These are phyloP conservation scores for Sodiomyces alkalinus DNA, from an alignment of 2,329 filamentous ascomycete species.

Conservation along the genomic window DNA sequence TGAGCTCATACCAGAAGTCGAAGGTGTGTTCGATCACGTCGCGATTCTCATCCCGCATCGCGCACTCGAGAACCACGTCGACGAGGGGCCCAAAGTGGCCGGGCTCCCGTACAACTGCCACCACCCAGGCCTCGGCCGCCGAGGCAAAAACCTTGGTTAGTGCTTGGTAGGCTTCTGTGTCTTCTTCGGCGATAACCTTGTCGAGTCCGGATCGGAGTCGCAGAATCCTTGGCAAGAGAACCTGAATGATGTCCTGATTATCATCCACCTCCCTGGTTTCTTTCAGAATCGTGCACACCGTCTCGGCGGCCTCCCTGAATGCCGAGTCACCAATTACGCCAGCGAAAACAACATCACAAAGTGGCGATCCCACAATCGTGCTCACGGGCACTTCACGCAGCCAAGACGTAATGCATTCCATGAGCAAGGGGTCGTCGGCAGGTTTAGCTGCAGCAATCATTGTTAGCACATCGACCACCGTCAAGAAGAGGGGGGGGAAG, in stretches of 20 bases:
- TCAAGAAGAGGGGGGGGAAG: slow-evolving; percentile 7
- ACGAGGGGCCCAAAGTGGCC: slow-evolving; percentile 70
- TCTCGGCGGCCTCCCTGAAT: slow-evolving; percentile 81
- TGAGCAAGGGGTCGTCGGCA: slow-evolving; percentile 72
- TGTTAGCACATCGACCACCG: not conserved
- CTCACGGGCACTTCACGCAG: slow-evolving; percentile 78
- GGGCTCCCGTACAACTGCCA: slow-evolving; percentile 76
- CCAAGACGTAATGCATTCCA: slow-evolving; percentile 96
- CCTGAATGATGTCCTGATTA: slow-evolving; percentile 64
- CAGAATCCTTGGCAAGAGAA: slow-evolving; percentile 68
- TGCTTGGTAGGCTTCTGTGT: slow-evolving; percentile 73
- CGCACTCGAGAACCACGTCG: slow-evolving; percentile 84
- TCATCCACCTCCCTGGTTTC: slow-evolving; percentile 93
- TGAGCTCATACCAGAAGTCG: slow-evolving; percentile 95
- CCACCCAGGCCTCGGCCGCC: slow-evolving; percentile 86
- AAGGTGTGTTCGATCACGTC: slow-evolving; percentile 93
- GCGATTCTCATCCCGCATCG: slow-evolving; percentile 69
- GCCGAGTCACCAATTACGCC: slow-evolving; percentile 62
- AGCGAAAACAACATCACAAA: slow-evolving; percentile 67
- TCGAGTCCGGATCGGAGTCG: slow-evolving; percentile 62
- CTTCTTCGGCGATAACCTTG: slow-evolving; percentile 62
- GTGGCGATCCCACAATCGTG: slow-evolving; percentile 70
- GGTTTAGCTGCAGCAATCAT: slow-evolving; percentile 44
- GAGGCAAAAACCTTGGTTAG: slow-evolving; percentile 84
- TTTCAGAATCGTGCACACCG: slow-evolving; percentile 76